Conservation (phyloP, 768 basidiomycete species). For the Cystobasidium onofrii region DNA sequence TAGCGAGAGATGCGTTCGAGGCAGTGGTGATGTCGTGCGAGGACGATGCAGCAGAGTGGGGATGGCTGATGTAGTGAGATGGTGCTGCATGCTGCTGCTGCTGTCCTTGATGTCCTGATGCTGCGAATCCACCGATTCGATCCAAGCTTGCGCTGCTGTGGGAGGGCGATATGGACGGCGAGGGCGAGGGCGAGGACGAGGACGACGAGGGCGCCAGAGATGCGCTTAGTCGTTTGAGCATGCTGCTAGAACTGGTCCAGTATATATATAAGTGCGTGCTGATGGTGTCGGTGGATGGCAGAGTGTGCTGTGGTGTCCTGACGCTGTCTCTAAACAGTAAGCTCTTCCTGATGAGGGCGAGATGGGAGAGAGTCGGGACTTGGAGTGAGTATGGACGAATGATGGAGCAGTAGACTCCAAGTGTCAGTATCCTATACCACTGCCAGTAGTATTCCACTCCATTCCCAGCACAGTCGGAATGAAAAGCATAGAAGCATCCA, state of each 20-base stretch:
- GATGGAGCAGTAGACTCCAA: too few relatives aligned
- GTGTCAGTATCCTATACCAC: too few relatives aligned
- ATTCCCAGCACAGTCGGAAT: background rate
- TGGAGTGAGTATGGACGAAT: too few relatives aligned
- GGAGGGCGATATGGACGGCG: background rate
- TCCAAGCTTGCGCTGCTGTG: background rate
- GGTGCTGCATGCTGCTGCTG: background rate
- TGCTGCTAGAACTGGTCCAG: background rate
- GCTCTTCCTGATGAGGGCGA: too few relatives aligned
- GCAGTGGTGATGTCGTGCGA: background rate
- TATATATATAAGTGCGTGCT: background rate
- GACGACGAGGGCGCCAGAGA: background rate
- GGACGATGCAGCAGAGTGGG: background rate
- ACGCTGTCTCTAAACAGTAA: too few relatives aligned
- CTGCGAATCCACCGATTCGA: background rate
- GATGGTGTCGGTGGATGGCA: background rate
- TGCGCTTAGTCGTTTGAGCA: slow-evolving; percentile 14
- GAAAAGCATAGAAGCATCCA: background rate
- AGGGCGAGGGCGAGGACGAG: background rate
- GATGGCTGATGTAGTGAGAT: background rate
- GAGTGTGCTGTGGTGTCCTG: too few relatives aligned
- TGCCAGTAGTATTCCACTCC: background rate
- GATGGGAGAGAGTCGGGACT: too few relatives aligned
- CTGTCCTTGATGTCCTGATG: too few relatives aligned
- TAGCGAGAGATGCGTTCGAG: too few relatives aligned